Percentiles rank a stretch among this genome's conserved stretches.
These are phyloP conservation scores for Boechera retrofracta DNA, from an alignment of 345 rosid genomes.

Conservation along the genomic window DNA sequence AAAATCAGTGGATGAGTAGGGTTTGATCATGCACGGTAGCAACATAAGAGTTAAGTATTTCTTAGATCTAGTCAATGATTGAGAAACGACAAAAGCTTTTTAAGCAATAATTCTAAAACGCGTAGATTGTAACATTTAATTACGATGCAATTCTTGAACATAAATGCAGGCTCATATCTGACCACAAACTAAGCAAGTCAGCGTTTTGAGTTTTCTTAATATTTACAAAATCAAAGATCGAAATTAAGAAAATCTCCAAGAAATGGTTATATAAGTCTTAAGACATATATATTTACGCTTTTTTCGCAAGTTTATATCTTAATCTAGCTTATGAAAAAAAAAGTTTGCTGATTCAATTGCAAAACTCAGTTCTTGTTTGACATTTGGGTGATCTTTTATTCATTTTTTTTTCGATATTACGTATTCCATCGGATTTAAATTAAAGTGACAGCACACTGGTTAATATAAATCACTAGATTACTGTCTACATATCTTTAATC, in stretches of 20 bases:
- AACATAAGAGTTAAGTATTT: background rate
- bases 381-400: too few species aligned
- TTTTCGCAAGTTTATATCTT: background rate
- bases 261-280: too few species aligned
- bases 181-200: constrained; percentile 11
- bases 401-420: too few species aligned
- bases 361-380: too few species aligned
- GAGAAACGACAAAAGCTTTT: background rate
- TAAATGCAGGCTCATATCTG: constrained; percentile 1
- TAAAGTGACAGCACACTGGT: too few species aligned
- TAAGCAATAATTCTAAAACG: background rate
- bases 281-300: too few species aligned
- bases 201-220: background rate
- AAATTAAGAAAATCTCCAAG: background rate
- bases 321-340: background rate
- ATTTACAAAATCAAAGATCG: background rate
- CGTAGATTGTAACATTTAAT: background rate
- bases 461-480: too few species aligned
- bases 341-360: too few species aligned
- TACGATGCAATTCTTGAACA: background rate
- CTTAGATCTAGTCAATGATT: background rate
- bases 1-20: background rate
- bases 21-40: background rate
- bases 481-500: too few species aligned
- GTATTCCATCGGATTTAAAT: too few species aligned